A percentile compares a stretch with the other conserved stretches of the same genome.
These are phyloP conservation scores for Hyaloscypha finlandica DNA, from an alignment of 495 filamentous ascomycete genomes.

Conservation along the genomic window DNA sequence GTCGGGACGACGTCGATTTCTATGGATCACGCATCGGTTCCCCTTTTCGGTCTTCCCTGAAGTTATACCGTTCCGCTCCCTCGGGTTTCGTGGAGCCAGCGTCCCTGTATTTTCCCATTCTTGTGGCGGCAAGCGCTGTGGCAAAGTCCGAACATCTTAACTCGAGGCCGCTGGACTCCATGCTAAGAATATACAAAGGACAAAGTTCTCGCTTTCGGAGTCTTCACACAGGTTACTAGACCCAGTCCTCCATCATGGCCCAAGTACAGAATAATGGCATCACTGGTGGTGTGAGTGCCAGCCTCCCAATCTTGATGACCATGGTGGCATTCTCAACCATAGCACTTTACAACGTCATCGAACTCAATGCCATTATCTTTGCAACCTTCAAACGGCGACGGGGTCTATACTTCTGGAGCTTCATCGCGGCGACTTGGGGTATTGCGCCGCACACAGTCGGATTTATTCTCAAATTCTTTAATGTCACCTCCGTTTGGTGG, in stretches of 20 bases:
- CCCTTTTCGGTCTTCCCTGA: too few relatives aligned
- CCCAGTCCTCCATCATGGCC: slow-evolving; percentile 12
- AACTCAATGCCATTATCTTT: slow-evolving; percentile 44
- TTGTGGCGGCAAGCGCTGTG: too few relatives aligned
- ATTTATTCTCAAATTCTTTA: slow-evolving; percentile 64
- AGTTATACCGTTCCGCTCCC: too few relatives aligned
- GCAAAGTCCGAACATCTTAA: too few relatives aligned
- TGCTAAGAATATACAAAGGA: too few relatives aligned
- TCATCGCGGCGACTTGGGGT: slow-evolving; percentile 47
- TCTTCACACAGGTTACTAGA: too few relatives aligned
- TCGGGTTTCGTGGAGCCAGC: too few relatives aligned
- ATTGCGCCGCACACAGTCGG: slow-evolving; percentile 60
- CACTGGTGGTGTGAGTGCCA: slow-evolving; percentile 16
- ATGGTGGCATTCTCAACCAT: slow-evolving; percentile 44
- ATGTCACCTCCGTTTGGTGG: slow-evolving; percentile 42
- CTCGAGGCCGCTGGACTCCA: too few relatives aligned
- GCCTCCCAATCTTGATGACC: slow-evolving; percentile 37
- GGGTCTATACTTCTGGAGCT: slow-evolving; percentile 49
- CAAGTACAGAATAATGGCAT: slow-evolving; percentile 13
- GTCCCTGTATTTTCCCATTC: too few relatives aligned
- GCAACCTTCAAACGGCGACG: slow-evolving; percentile 40
- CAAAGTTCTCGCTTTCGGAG: too few relatives aligned
- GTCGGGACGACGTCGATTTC: too few relatives aligned
- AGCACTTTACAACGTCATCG: slow-evolving; percentile 47
- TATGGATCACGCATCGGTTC: too few relatives aligned